phyloP scores from a whole-genome alignment of 1,139 yeast genomes.

The Candida freyschussii region DNA sequence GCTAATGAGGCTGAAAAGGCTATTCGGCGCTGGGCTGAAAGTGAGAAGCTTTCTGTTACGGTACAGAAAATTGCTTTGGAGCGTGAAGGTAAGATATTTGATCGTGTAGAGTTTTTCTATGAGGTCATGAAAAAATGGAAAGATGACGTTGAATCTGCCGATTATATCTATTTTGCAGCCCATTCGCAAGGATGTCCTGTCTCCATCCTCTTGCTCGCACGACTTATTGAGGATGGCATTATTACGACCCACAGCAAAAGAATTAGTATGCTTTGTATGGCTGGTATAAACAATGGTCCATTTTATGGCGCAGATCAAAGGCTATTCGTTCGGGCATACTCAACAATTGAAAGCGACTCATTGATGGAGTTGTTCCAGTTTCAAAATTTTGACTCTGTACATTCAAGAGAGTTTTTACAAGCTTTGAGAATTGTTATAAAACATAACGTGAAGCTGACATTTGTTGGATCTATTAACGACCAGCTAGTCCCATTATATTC shows the following conservation, averaged over 20 bases:
- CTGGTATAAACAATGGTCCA: conserved; percentile 93
- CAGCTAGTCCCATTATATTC: conserved; percentile 91
- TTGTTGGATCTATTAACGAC: conserved; percentile 86
- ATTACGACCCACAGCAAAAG: conserved; percentile 44
- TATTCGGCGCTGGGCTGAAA: conserved; percentile 63
- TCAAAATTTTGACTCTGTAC: conserved; percentile 68
- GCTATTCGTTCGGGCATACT: conserved; percentile 78
- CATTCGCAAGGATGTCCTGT: conserved; percentile 98
- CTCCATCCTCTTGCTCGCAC: conserved; percentile 69
- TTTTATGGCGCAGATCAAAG: conserved; percentile 85
- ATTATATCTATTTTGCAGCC: conserved; percentile 81
- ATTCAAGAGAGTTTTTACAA: conserved; percentile 65
- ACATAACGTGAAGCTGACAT: conserved; percentile 70
- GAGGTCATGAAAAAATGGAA: conserved; percentile 68
- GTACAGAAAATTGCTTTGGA: conserved; percentile 90
- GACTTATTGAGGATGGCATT: conserved; percentile 65
- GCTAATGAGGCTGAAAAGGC: conserved; percentile 83
- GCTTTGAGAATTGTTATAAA: conserved; percentile 60
- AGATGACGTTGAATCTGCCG: conserved; percentile 67
- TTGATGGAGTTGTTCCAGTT: conserved; percentile 81
- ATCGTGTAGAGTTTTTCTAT: conserved; percentile 77
- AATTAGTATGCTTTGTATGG: conserved; percentile 85
- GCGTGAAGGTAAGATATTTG: conserved; percentile 85
- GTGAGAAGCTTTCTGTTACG: conserved; percentile 47
- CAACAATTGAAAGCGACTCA: conserved; percentile 86